phyloP scores from a whole-genome alignment of 202 grass and related monocot genomes.

The Schoenoplectus tabernaemontani region DNA sequence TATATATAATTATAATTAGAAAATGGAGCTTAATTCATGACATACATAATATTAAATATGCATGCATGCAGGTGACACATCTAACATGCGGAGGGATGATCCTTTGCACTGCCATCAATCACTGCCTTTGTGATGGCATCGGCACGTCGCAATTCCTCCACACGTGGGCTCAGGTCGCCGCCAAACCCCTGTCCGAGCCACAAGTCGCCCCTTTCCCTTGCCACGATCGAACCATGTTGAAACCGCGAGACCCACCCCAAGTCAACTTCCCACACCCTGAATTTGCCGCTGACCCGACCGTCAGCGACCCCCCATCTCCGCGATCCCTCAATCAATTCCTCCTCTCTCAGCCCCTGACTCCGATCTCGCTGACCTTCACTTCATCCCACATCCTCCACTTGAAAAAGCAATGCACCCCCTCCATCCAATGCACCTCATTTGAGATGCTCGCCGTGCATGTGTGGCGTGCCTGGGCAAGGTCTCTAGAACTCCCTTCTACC shows the following conservation, averaged over 20 bases:
- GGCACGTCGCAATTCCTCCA: constrained; percentile 77
- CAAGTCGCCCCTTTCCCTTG: constrained; percentile 20
- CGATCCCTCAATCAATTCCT: constrained; percentile 34
- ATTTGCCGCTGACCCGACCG: constrained; percentile 16
- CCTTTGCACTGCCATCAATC: constrained; percentile 71
- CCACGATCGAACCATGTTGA: constrained; percentile 55
- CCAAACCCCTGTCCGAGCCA: neutral
- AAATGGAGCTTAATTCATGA: too few species aligned
- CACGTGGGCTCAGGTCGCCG: constrained; percentile 49
- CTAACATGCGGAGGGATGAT: constrained; percentile 78
- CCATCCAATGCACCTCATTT: constrained; percentile 83
- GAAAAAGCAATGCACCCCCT: constrained; percentile 44
- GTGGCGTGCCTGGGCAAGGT: constrained; percentile 75
- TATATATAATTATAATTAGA: too few species aligned
- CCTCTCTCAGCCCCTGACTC: constrained; percentile 43
- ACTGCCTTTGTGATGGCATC: constrained; percentile 86
- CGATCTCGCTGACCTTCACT: constrained; percentile 67
- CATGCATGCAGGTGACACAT: constrained; percentile 50
- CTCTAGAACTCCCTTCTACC: constrained; percentile 37
- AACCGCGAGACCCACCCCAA: constrained; percentile 47
- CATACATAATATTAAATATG: neutral
- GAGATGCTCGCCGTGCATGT: constrained; percentile 76
- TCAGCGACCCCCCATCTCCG: neutral
- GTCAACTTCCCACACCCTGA: constrained; percentile 74
- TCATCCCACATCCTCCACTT: constrained; percentile 49